phyloP scores from a whole-genome alignment of 148 eudicot species.

The Rhododendron vialii region DNA sequence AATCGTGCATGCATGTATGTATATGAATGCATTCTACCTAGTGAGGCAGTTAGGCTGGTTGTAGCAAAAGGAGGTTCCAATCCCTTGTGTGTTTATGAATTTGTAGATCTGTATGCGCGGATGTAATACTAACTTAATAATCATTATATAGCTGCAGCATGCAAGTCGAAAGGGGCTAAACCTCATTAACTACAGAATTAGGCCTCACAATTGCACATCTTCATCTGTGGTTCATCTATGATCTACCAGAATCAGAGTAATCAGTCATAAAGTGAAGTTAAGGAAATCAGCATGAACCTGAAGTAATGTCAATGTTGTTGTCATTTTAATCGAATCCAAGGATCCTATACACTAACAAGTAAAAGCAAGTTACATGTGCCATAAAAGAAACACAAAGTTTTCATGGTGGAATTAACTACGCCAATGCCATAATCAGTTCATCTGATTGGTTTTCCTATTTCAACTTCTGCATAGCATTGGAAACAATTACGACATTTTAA shows the following conservation, averaged over 20 bases:
- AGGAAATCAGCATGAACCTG: neutral
- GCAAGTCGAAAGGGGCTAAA: neutral
- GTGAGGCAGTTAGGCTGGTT: conserved; percentile 6
- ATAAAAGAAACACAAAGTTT: neutral
- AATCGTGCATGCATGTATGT: neutral
- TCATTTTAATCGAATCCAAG: neutral
- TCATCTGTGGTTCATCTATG: neutral
- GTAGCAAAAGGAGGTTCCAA: neutral
- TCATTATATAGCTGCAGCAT: neutral
- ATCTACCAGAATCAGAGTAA: neutral
- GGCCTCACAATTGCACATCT: neutral
- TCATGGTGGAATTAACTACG: neutral
- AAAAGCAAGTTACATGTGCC: neutral
- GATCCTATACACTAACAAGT: neutral
- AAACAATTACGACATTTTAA: neutral
- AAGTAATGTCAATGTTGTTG: neutral
- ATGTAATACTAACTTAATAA: neutral
- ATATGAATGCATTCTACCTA: neutral
- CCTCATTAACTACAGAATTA: neutral
- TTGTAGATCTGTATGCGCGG: neutral
- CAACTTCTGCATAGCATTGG: neutral
- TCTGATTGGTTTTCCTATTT: neutral
- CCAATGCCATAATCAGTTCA: neutral
- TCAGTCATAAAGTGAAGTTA: neutral
- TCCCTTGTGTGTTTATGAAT: neutral